Evolutionary conservation across 768 basidiomycete species (phyloP), one percentile per base, ranked within the genome.

Genomic region (Boletus reticulatus): DNA sequence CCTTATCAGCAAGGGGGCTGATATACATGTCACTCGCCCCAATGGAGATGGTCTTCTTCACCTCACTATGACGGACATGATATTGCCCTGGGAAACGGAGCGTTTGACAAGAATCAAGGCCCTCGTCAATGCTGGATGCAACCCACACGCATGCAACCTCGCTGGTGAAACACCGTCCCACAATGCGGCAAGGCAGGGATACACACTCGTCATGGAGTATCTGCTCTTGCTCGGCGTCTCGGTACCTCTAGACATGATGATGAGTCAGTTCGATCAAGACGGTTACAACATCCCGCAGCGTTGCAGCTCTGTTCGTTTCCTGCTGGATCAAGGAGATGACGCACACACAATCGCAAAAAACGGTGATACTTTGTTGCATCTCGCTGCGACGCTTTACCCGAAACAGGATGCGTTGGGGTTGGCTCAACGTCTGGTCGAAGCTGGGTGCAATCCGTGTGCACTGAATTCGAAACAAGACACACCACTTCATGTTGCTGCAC

Each of bases 1-100:
- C 19, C 22, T 63, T 22, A 24, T 63, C 17, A 6, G 31, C 12
- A 49, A 43, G 3, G 61, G 57, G 1, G 52, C 43, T 9, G 34
- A 58, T 14, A 4, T 55, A 0, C 36, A 44, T 4, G 42, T 6
- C 2, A 19, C 22, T 16, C 2, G 11, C 3, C 12, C 47, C 20
- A 55, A 37, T 11, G 52, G 53, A 12, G 47, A 57, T 6, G 44
- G 34, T 9, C 4, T 19, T 2, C 53, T 57, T 13, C 56, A 57
- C 7, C 47, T 38, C 6, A 22, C 44, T 14, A 43, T 38, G 34
- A 14, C 6, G 2, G 27, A 27, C 27, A 27, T 27, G 27, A 29
- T 29, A 2, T 6, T 2, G 3, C 2, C 4, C 6, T 3, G 11
- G 17, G 50, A 51, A 10, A 6, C 3, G 3, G 41, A n/a, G 1